Percentiles rank a stretch among this genome's conserved stretches.
Conservation (phyloP, 129 eudicot species). For the Daucus carota region DNA sequence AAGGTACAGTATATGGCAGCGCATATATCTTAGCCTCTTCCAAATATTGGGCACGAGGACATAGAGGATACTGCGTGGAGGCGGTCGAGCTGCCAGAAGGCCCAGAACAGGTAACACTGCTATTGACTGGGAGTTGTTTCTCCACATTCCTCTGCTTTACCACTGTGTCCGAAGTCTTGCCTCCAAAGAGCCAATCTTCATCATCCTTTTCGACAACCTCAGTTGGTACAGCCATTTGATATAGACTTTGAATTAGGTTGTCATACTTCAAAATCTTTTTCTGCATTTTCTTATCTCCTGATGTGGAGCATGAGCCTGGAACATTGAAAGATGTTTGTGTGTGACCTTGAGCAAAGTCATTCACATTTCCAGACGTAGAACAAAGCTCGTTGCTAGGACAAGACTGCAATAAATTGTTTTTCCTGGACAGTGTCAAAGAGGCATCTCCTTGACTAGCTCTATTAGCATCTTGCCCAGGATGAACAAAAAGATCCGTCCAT, state of each 20-base stretch:
- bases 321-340: too few species aligned
- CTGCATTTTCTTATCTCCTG: constrained; percentile 12
- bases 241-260: constrained; percentile 33
- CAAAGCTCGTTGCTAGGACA: not conserved
- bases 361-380: not conserved
- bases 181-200: constrained; percentile 47
- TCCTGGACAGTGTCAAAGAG: not conserved
- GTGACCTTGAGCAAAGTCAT: not conserved
- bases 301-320: not conserved
- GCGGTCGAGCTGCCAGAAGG: too few species aligned
- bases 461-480: not conserved
- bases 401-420: not conserved
- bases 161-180: constrained; percentile 12
- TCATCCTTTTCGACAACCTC: constrained; percentile 31
- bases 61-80: constrained; percentile 20
- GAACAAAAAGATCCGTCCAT: not conserved
- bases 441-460: not conserved
- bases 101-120: constrained; percentile 16
- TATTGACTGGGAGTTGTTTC: not conserved
- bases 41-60: constrained; percentile 32
- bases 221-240: constrained; percentile 15
- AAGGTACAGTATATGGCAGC: constrained; percentile 61
- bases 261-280: constrained; percentile 12
- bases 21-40: constrained; percentile 57
- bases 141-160: constrained; percentile 5